phyloP scores from a whole-genome alignment of 371 early-diverging fungal genomes.

The Amoeboaphelidium occidentale region DNA sequence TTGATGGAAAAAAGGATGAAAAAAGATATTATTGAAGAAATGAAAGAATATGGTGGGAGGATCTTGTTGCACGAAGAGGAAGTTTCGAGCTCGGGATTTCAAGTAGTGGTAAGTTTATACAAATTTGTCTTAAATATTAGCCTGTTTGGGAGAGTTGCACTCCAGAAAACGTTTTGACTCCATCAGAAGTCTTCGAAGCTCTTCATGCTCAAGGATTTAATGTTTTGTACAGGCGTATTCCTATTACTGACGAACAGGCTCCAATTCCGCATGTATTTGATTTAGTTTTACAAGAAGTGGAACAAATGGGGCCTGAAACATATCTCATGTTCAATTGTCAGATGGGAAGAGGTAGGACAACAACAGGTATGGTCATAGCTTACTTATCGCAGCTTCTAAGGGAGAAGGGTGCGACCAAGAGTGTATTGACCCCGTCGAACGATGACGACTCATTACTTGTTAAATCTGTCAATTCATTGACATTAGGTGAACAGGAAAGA shows the following conservation, averaged over 20 bases:
- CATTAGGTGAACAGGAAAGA: conserved; percentile 13
- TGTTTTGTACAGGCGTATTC: conserved; percentile 36
- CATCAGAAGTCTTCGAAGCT: conserved; percentile 25
- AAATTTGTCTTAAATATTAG: conserved; percentile 3
- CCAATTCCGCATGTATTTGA: conserved; percentile 54
- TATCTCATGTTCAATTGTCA: conserved; percentile 50
- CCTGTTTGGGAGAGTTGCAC: conserved; percentile 33
- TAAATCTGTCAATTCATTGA: conserved; percentile 5
- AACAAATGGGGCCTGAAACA: conserved; percentile 13
- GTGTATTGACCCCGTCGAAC: conserved; percentile 10
- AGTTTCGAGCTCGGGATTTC: conserved; percentile 10
- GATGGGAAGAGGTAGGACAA: conserved; percentile 62
- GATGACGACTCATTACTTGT: conserved; percentile 12
- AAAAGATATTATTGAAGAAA: conserved; percentile 25
- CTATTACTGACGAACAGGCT: conserved; percentile 53
- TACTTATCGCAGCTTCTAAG: conserved; percentile 10
- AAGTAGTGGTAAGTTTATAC: conserved; percentile 19
- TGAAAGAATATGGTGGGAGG: conserved; percentile 22
- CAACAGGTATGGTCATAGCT: conserved; percentile 42
- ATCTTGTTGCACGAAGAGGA: conserved; percentile 36
- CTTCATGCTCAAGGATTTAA: conserved; percentile 25
- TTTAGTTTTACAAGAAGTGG: conserved; percentile 23
- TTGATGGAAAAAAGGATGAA: conserved; percentile 39
- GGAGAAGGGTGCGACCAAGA: conserved; percentile 1
- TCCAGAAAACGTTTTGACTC: conserved; percentile 25